Evolutionary conservation across 805 yeast genomes (phyloP).

Genomic region (Candida parachauliodes): DNA sequence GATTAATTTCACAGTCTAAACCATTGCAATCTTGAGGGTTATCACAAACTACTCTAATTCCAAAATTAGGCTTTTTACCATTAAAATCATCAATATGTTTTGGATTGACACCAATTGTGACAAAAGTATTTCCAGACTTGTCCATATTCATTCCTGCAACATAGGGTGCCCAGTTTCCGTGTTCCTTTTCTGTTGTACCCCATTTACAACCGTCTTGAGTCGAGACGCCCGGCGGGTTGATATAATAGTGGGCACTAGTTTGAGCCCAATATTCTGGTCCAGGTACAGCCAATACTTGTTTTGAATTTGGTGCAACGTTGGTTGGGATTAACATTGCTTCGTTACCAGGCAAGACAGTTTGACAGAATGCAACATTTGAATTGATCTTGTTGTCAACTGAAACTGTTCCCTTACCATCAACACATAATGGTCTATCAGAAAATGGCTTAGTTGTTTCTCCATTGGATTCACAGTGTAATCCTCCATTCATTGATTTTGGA

Average conservation of each 20-base stretch:
- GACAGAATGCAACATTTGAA: slow-evolving; percentile 75
- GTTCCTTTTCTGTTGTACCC: slow-evolving; percentile 67
- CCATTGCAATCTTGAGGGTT: slow-evolving; percentile 68
- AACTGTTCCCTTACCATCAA: slow-evolving; percentile 76
- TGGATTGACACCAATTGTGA: slow-evolving; percentile 91
- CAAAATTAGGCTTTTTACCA: slow-evolving; percentile 57
- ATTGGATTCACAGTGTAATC: slow-evolving; percentile 68
- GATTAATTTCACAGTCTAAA: slow-evolving; percentile 79
- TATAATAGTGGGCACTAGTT: slow-evolving; percentile 83
- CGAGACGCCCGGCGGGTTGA: slow-evolving; percentile 80
- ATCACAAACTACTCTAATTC: slow-evolving; percentile 71
- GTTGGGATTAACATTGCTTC: slow-evolving; percentile 95
- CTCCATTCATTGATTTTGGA: slow-evolving; percentile 81
- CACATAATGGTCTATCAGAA: slow-evolving; percentile 58
- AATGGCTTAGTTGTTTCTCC: slow-evolving; percentile 67
- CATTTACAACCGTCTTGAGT: slow-evolving; percentile 76
- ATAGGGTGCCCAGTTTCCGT: slow-evolving; percentile 92
- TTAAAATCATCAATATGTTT: slow-evolving; percentile 66
- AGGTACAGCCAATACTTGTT: slow-evolving; percentile 74
- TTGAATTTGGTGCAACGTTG: slow-evolving; percentile 45
- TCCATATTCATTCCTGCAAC: slow-evolving; percentile 91
- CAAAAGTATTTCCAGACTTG: slow-evolving; percentile 61
- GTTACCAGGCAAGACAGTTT: slow-evolving; percentile 90
- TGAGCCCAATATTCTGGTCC: slow-evolving; percentile 79
- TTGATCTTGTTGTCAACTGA: slow-evolving; percentile 55